Percentiles rank a stretch among this genome's conserved stretches.
phyloP scores from a whole-genome alignment of 345 rosid genomes.

The Mercurialis annua region DNA sequence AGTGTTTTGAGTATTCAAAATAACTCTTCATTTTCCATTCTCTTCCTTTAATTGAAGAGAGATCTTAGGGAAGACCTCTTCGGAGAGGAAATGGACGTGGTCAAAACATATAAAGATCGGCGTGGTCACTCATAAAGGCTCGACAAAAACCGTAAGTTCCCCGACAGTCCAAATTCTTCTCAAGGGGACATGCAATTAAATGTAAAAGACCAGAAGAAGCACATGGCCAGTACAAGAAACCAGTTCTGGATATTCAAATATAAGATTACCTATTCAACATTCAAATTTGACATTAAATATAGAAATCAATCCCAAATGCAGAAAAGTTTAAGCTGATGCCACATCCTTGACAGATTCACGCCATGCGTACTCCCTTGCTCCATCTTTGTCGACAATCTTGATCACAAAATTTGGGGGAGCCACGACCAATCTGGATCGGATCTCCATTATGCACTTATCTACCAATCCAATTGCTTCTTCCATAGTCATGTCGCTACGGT shows the following conservation, averaged over 20 bases:
- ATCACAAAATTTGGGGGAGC: constrained; percentile 95
- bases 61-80: too few relatives aligned
- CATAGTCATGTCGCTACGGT: constrained; percentile 79
- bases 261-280: neutral
- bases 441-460: constrained; percentile 87
- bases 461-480: constrained; percentile 83
- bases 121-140: too few relatives aligned
- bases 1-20: too few relatives aligned
- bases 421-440: constrained; percentile 80
- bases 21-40: too few relatives aligned
- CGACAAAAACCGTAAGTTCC: too few relatives aligned
- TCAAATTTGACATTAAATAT: neutral
- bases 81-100: too few relatives aligned
- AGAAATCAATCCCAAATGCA: neutral
- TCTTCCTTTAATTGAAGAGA: too few relatives aligned
- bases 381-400: constrained; percentile 92
- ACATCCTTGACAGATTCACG: constrained; percentile 69
- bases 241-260: constrained; percentile 1
- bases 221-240: neutral
- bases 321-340: constrained; percentile 1
- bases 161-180: neutral
- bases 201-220: neutral
- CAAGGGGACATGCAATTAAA: too few relatives aligned
- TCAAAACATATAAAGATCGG: too few relatives aligned
- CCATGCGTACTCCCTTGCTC: constrained; percentile 82